Conservation (phyloP, 202 grass and related monocot genomes). For the Eragrostis tef region DNA sequence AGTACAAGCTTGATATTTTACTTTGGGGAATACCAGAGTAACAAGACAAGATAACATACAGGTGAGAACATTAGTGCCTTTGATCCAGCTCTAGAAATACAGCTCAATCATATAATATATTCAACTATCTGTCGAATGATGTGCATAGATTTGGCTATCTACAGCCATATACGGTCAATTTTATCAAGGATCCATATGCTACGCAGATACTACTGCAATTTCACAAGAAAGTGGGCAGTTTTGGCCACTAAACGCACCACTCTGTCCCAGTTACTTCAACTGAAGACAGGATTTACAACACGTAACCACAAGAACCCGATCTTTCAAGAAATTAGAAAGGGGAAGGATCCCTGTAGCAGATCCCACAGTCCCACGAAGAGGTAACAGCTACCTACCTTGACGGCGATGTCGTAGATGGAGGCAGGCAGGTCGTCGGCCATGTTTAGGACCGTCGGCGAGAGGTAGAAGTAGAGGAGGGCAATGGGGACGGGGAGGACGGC, state of each 20-base stretch:
- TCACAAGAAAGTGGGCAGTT: constrained; percentile 9
- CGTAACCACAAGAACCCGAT: background rate
- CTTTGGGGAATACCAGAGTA: too few relatives aligned
- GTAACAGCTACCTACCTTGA: constrained; percentile 42
- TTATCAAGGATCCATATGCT: background rate
- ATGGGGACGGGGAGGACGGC: constrained; percentile 41
- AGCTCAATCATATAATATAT: background rate
- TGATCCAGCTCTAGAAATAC: background rate
- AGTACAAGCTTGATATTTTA: background rate
- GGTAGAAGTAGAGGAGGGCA: constrained; percentile 38
- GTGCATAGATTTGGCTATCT: background rate
- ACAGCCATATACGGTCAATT: background rate
- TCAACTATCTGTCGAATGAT: background rate
- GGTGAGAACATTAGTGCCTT: background rate
- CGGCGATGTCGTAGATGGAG: constrained; percentile 59
- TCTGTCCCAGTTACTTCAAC: background rate
- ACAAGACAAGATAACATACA: background rate
- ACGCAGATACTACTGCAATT: background rate
- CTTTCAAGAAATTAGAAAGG: background rate
- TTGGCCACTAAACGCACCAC: background rate
- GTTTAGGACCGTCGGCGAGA: background rate
- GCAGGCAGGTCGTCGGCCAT: constrained; percentile 51
- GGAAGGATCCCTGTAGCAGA: background rate
- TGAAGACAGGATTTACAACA: background rate
- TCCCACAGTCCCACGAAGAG: background rate